A percentile compares a stretch with the other conserved stretches of the same genome.
These are phyloP conservation scores for Rhizoclosmatium globosum DNA, from an alignment of 192 early-diverging fungal species.

Conservation along the genomic window DNA sequence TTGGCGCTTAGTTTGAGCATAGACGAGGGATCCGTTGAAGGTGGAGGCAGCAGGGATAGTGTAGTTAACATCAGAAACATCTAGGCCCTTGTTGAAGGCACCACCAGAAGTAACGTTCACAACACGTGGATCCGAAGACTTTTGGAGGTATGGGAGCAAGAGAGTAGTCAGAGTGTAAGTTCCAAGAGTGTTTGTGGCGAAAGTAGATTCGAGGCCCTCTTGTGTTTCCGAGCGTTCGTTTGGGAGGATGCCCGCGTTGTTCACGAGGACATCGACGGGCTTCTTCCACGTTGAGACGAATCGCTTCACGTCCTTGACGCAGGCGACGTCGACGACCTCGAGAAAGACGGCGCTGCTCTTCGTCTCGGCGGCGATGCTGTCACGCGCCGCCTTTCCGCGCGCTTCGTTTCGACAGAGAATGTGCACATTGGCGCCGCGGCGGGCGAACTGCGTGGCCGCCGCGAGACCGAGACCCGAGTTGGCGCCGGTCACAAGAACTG, in stretches of 20 bases:
- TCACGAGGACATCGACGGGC: slow-evolving; percentile 26
- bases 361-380: neutral
- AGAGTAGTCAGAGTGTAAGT: slow-evolving; percentile 39
- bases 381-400: neutral
- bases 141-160: slow-evolving; percentile 26
- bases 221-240: slow-evolving; percentile 2
- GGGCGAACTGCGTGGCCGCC: slow-evolving; percentile 12
- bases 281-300: slow-evolving; percentile 16
- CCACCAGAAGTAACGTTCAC: slow-evolving; percentile 39
- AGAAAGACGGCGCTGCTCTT: neutral
- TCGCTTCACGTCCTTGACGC: slow-evolving; percentile 5
- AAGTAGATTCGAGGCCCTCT: slow-evolving; percentile 40
- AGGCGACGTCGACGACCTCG: slow-evolving; percentile 8
- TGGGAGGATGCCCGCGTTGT: slow-evolving; percentile 51
- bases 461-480: slow-evolving; percentile 22
- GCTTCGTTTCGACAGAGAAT: slow-evolving; percentile 12
- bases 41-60: neutral
- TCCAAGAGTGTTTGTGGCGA: slow-evolving; percentile 42
- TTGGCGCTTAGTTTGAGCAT: slow-evolving; percentile 45
- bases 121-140: neutral
- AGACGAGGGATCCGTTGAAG: slow-evolving; percentile 36
- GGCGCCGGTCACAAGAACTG: slow-evolving; percentile 24
- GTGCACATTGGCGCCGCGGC: slow-evolving; percentile 19
- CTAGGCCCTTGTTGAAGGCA: slow-evolving; percentile 37
- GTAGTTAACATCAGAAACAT: neutral